These are phyloP conservation scores for Fomes fomentarius DNA, from an alignment of 1,284 basidiomycete genomes.

Conservation along the genomic window DNA sequence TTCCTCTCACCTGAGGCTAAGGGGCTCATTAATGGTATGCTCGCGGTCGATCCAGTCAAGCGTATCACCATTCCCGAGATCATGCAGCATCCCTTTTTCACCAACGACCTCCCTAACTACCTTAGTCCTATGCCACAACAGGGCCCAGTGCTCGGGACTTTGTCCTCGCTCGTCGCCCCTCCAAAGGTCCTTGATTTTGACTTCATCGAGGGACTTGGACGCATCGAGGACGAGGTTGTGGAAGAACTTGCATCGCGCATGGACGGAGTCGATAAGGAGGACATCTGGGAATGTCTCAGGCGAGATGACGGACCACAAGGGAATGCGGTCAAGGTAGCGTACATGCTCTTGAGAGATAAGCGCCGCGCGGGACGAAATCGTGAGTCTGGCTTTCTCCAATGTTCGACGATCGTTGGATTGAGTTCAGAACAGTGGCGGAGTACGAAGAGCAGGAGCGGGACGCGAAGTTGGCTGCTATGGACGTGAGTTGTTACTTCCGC, in stretches of 20 bases:
- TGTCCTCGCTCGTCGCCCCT: conserved; percentile 70
- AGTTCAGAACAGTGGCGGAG: conserved; percentile 58
- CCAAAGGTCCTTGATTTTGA: conserved; percentile 72
- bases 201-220: conserved; percentile 81
- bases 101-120: conserved; percentile 83
- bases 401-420: conserved; percentile 8
- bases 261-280: conserved; percentile 77
- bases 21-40: conserved; percentile 83
- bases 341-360: conserved; percentile 92
- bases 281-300: conserved; percentile 85
- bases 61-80: conserved; percentile 92
- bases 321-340: conserved; percentile 96
- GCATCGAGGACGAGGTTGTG: conserved; percentile 89
- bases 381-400: conserved; percentile 39
- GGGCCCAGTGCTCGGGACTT: conserved; percentile 72
- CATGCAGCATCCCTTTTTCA: conserved; percentile 88
- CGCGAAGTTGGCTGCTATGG: conserved; percentile 76
- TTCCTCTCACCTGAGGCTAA: conserved; percentile 80
- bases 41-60: conserved; percentile 90
- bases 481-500: conserved; percentile 49
- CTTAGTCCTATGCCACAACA: conserved; percentile 85
- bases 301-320: conserved; percentile 83
- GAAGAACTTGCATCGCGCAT: conserved; percentile 81
- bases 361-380: conserved; percentile 82
- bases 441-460: conserved; percentile 84